Conservation (phyloP, 2,329 filamentous ascomycete species). For the Onygenales sp. region DNA sequence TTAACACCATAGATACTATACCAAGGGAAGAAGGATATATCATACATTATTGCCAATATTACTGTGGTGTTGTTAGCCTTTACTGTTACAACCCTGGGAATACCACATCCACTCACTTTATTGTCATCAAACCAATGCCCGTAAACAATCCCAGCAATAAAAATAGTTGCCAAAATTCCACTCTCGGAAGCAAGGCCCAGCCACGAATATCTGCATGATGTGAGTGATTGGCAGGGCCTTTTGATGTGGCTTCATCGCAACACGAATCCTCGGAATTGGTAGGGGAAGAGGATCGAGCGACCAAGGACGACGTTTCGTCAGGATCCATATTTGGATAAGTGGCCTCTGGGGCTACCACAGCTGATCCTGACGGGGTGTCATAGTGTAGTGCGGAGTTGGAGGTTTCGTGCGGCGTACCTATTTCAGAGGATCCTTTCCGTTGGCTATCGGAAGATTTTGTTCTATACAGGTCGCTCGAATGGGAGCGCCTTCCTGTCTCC, state of each 20-base stretch:
- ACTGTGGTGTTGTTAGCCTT: slow-evolving; percentile 41
- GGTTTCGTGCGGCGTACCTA: slow-evolving; percentile 27
- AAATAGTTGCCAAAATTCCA: slow-evolving; percentile 90
- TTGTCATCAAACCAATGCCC: slow-evolving; percentile 94
- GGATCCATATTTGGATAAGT: slow-evolving; percentile 30
- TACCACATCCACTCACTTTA: slow-evolving; percentile 61
- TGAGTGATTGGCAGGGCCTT: slow-evolving; percentile 60
- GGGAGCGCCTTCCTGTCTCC: slow-evolving; percentile 21
- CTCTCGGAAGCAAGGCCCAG: slow-evolving; percentile 56
- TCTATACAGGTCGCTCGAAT: slow-evolving; percentile 23
- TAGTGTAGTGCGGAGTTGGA: slow-evolving; percentile 19
- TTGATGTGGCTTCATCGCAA: slow-evolving; percentile 41
- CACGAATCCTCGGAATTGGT: slow-evolving; percentile 42
- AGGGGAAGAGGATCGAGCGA: slow-evolving; percentile 53
- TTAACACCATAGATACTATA: background rate
- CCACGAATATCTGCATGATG: slow-evolving; percentile 88
- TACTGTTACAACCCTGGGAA: background rate
- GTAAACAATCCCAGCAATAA: slow-evolving; percentile 80
- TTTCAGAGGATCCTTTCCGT: slow-evolving; percentile 21
- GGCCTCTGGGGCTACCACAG: slow-evolving; percentile 17
- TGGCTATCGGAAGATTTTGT: slow-evolving; percentile 22
- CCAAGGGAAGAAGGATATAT: background rate
- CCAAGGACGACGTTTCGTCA: slow-evolving; percentile 72
- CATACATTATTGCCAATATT: slow-evolving; percentile 84
- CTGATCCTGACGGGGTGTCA: slow-evolving; percentile 22